These are phyloP conservation scores for Diutina neorugosa DNA, from an alignment of 1,139 yeast species.

Conservation along the genomic window DNA sequence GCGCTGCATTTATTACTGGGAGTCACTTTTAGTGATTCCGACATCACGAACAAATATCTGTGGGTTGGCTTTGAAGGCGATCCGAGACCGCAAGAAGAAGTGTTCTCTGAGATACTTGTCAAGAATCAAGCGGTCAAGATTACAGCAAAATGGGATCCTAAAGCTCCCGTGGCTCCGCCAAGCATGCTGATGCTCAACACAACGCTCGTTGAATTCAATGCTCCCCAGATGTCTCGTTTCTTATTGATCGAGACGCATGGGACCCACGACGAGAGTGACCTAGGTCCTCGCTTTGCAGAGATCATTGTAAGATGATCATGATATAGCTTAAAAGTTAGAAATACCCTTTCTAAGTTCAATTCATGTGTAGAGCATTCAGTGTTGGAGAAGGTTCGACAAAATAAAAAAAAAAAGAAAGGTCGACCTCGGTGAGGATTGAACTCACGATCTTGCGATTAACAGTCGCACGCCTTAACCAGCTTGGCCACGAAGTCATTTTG, in stretches of 20 bases:
- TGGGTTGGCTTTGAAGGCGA: constrained; percentile 15
- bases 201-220: constrained; percentile 27
- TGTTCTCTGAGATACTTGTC: constrained; percentile 23
- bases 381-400: background rate
- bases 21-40: constrained; percentile 34
- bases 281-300: constrained; percentile 50
- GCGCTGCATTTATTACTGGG: constrained; percentile 21
- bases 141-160: constrained; percentile 31
- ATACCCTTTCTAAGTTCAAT: no score
- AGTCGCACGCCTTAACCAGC: constrained; percentile 46
- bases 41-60: constrained; percentile 13
- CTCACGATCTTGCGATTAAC: constrained; percentile 21
- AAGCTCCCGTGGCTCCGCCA: constrained; percentile 24
- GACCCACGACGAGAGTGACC: constrained; percentile 27
- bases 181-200: constrained; percentile 34
- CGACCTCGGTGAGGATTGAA: constrained; percentile 4
- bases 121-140: constrained; percentile 19
- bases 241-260: constrained; percentile 41
- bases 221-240: constrained; percentile 21
- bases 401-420: background rate
- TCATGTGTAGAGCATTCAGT: background rate
- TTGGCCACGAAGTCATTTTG: constrained; percentile 3
- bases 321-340: background rate
- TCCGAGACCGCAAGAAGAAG: constrained; percentile 17
- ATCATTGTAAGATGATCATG: constrained; percentile 21